Conservation (phyloP, 179 eudicot genomes). For the Silene coronaria region DNA sequence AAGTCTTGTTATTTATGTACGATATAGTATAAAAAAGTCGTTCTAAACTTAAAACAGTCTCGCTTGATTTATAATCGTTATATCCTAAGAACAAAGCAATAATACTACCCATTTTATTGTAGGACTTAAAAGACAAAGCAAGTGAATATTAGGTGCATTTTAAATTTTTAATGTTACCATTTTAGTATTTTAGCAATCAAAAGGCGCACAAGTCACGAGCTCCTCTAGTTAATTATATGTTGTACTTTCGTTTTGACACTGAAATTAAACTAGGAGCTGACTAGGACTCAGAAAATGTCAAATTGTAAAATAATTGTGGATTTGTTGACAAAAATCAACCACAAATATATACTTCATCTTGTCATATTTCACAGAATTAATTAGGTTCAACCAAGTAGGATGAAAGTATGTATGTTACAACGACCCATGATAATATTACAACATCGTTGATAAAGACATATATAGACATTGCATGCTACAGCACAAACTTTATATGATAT, state of each 20-base stretch:
- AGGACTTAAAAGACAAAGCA: no score
- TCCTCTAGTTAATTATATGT: constrained; percentile 2
- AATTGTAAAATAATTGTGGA: neutral
- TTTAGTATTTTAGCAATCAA: constrained; percentile 9
- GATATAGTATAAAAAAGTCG: no score
- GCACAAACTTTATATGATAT: no score
- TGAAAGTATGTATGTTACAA: neutral
- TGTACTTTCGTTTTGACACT: neutral
- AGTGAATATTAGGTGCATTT: no score
- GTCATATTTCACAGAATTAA: neutral
- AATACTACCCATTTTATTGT: no score
- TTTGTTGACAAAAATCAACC: constrained; percentile 2
- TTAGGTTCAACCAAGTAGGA: neutral
- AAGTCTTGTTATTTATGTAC: no score
- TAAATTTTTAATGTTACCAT: no score
- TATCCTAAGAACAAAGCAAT: no score
- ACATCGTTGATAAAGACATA: neutral
- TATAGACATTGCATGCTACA: constrained; percentile 6
- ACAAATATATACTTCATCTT: neutral
- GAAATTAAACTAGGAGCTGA: neutral
- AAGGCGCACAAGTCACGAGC: constrained; percentile 24
- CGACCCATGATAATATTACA: neutral
- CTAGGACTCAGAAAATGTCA: neutral
- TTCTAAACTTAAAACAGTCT: no score
- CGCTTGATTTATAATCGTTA: no score